Base-by-base conservation (phyloP, 2,329 filamentous ascomycete species). In the Clonostachys chloroleuca region DNA sequence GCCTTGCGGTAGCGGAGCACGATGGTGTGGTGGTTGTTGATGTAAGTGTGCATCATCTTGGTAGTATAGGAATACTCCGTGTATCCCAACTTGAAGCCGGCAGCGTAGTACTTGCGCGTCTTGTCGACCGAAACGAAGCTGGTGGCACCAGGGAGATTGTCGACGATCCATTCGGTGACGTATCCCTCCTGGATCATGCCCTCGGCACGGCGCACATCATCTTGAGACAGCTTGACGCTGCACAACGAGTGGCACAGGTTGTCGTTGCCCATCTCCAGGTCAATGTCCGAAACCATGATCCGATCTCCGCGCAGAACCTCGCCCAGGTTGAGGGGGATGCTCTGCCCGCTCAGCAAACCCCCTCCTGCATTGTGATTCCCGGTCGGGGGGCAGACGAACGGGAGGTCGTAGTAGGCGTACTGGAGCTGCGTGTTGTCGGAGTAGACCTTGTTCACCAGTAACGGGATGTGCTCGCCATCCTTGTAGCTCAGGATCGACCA, bases 371-470 rank as follows among this genome's bases (percentile, higher is more conserved):
- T 80, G 52, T 73, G 76, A 51, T 80, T 75, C 44, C 87, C 87
- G 9, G 83, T 87, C 2, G 88, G 86, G 12, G 87, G 87, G 60
- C 89, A 95, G 46, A 92, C 87, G 63, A 95, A 95, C 8, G 90
- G 89, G 2, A 95, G 82, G 57, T 94, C 87, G 63, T 86, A 88
- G 71, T 92, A 95, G 55, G 89, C 89, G 79, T 91, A 95, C 65
- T 95, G 89, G n/a, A 95, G 73, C 63, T 94, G 86, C 8, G 88
- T 94, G 58, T 88, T 84, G 67, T 95, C 90, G 47, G 89, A 95
- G 67, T 92, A 95, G 57, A 92, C 84, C 66, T 95, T 95, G 72
- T 95, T 95, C 54, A 94, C 87, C 47, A 92, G 83, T n/a, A 96
- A 75, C 1, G 90, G 89, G 37, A 95, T 86, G 12, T 82, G 74